Conservation (phyloP, 148 eudicot genomes). For the Hydrangea macrophylla region DNA sequence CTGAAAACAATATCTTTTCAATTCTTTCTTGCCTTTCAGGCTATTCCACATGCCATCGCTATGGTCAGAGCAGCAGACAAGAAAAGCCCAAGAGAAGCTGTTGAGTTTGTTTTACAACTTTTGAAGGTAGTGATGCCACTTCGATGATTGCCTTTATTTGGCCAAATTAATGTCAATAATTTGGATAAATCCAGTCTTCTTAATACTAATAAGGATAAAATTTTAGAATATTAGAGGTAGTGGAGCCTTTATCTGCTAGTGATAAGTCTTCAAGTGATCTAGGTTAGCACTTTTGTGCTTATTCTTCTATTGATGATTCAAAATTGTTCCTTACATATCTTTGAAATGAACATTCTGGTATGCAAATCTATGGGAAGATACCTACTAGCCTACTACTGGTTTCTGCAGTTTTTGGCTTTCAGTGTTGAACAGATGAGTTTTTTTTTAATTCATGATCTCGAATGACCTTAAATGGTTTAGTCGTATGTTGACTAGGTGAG, state of each 20-base stretch:
- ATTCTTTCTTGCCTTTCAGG: slow-evolving; percentile 34
- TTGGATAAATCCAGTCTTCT: neutral
- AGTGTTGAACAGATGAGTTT: no score
- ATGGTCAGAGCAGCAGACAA: slow-evolving; percentile 74
- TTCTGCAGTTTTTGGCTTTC: no score
- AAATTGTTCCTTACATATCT: neutral
- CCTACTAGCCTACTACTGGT: no score
- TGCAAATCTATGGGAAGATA: no score
- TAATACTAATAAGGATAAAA: neutral
- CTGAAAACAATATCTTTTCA: neutral
- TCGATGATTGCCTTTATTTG: neutral
- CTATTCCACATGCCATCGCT: slow-evolving; percentile 91
- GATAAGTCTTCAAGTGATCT: neutral
- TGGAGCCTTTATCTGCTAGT: neutral
- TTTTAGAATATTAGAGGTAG: neutral
- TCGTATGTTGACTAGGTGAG: no score
- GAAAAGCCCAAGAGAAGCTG: slow-evolving; percentile 96
- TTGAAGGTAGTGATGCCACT: slow-evolving; percentile 87
- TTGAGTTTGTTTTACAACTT: slow-evolving; percentile 91
- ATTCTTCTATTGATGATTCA: no score
- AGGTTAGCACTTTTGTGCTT: neutral
- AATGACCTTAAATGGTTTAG: no score
- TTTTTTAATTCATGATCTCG: no score
- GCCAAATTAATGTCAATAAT: neutral
- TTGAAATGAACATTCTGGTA: no score